Percentiles rank a stretch among this genome's conserved stretches.
phyloP scores from a whole-genome alignment of 208 protist species.

The Endotrypanum monterogeii region DNA sequence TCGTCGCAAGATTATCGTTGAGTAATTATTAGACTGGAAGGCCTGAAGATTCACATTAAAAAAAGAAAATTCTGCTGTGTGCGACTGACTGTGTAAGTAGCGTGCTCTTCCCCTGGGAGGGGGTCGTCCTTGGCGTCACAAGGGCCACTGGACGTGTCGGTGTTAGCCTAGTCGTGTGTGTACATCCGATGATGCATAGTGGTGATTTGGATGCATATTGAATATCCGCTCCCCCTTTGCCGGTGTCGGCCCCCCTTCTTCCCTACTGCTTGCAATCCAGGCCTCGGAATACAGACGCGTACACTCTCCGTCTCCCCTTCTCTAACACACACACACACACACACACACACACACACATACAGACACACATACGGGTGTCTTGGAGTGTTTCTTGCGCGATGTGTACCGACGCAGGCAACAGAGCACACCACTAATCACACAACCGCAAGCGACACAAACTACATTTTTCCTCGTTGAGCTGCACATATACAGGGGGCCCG shows the following conservation, averaged over 20 bases:
- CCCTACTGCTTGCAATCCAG: background rate
- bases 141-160: background rate
- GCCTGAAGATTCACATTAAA: too few species aligned
- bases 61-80: too few species aligned
- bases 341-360: conserved; percentile 5
- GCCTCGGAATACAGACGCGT: background rate
- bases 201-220: too few species aligned
- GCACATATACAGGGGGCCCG: background rate
- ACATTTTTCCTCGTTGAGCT: background rate
- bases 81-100: too few species aligned
- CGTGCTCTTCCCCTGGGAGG: too few species aligned
- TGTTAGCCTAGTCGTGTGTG: background rate
- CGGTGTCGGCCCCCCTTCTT: background rate
- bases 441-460: background rate
- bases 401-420: background rate
- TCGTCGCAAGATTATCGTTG: too few species aligned
- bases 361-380: background rate
- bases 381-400: conserved; percentile 1
- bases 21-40: too few species aligned
- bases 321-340: too few species aligned
- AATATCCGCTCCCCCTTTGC: background rate
- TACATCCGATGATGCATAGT: background rate
- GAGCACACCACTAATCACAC: background rate
- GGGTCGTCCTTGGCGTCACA: too few species aligned
- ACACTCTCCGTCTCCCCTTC: too few species aligned